phyloP scores from a whole-genome alignment of 2,329 filamentous ascomycete genomes.

The Botrytis cinerea region DNA sequence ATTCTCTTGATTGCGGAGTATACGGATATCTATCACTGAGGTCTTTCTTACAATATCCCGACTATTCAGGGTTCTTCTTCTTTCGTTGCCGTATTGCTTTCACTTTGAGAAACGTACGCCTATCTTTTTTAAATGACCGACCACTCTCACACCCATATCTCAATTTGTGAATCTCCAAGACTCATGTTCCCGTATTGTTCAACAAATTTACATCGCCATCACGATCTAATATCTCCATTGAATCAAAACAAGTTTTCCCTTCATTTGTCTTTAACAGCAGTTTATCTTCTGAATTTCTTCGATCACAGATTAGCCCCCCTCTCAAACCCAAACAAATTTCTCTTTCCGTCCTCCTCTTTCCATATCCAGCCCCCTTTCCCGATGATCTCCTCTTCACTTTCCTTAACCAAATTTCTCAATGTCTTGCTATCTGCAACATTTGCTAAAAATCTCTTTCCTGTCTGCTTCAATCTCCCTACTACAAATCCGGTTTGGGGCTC shows the following conservation, averaged over 20 bases:
- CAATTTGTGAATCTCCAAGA: neutral
- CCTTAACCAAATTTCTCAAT: constrained; percentile 47
- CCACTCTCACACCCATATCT: neutral
- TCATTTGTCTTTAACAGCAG: constrained; percentile 34
- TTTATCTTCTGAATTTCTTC: constrained; percentile 36
- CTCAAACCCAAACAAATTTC: constrained; percentile 45
- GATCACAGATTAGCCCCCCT: constrained; percentile 21
- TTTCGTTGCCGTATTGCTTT: neutral
- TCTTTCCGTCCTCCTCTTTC: constrained; percentile 37
- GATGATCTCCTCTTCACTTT: constrained; percentile 48
- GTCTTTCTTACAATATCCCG: neutral
- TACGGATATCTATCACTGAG: neutral
- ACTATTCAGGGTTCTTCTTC: neutral
- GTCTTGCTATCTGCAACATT: constrained; percentile 56
- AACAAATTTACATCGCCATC: neutral
- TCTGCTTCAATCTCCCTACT: constrained; percentile 52
- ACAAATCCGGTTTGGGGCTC: constrained; percentile 51
- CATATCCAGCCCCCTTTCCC: constrained; percentile 51
- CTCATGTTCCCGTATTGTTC: neutral
- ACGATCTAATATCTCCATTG: constrained; percentile 20
- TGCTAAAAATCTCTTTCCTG: constrained; percentile 55
- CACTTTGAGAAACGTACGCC: neutral
- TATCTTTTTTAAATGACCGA: neutral
- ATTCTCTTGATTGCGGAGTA: neutral
- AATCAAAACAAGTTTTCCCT: constrained; percentile 44